phyloP scores from a whole-genome alignment of 345 rosid genomes.

The Lepidium africanum region DNA sequence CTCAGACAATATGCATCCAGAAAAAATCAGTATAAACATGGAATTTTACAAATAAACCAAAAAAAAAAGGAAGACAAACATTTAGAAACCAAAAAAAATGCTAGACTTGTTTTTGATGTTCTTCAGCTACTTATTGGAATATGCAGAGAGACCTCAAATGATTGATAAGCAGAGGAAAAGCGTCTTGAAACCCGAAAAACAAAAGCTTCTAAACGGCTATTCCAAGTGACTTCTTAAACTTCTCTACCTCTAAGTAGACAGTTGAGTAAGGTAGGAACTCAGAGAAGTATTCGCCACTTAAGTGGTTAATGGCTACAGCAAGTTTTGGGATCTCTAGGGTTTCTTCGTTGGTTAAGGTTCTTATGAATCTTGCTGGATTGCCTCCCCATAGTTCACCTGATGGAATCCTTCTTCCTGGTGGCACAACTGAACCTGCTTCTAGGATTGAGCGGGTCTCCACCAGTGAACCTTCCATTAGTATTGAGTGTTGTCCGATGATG shows the following conservation, averaged over 20 bases:
- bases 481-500: conserved; percentile 90
- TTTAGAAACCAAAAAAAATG: neutral
- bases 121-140: conserved; percentile 58
- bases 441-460: conserved; percentile 85
- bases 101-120: conserved; percentile 28
- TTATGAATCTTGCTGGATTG: conserved; percentile 85
- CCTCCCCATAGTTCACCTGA: conserved; percentile 98
- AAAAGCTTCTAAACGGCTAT: conserved; percentile 39
- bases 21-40: neutral
- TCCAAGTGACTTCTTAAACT: conserved; percentile 67
- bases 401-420: conserved; percentile 95
- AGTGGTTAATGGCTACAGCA: conserved; percentile 87
- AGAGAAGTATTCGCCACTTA: conserved; percentile 61
- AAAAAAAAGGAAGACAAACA: neutral
- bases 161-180: conserved; percentile 10
- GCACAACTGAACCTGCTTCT: conserved; percentile 94
- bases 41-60: conserved; percentile 14
- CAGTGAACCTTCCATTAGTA: conserved; percentile 96
- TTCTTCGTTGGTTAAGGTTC: conserved; percentile 84
- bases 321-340: conserved; percentile 91
- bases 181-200: neutral
- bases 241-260: conserved; percentile 90
- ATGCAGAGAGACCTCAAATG: conserved; percentile 25
- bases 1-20: neutral
- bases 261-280: conserved; percentile 96